Evolutionary conservation across 768 basidiomycete species (phyloP), one percentile per base, ranked within the genome.

Genomic region (Fibroporia radiculosa): DNA sequence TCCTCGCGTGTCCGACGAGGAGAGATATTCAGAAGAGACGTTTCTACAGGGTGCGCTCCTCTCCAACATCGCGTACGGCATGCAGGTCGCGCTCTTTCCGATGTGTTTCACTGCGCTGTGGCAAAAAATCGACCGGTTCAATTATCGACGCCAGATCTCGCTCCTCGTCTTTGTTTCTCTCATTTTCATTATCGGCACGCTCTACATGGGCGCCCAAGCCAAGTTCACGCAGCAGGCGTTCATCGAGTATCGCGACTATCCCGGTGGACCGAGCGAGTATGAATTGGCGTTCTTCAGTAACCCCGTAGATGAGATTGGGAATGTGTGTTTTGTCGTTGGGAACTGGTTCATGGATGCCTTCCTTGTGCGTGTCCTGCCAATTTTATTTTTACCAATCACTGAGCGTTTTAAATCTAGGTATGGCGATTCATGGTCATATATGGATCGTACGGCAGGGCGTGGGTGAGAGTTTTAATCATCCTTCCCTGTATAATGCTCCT

Each of bases 241-340:
- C 35, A 50, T 57, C 42, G 52, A 57, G 22, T 53, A 57, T 48
- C 47, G 56, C 12, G 52, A 57, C 40, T 57, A 55, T 33, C 54
- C 56, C 2, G 48, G 50, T 4, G 71, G 71, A 3, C 71, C 72
- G n/a, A 22, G 20, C 7, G 18, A 8, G 38, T 40, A 40, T 23
- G 38, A 40, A 24, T 12, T 22, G 7, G 25, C 5, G 14, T 28
- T 42, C 26, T 42, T 27, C 19, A 11, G 40, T 24, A 42, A 28
- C 5, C 25, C 40, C 6, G 24, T 42, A 4, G 27, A 42, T 19
- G 27, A 29, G 31, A 5, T 42, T 28, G 40, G 40, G 6, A 22
- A 12, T n/a, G 40, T 27, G 5, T 24, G 11, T 6, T n/a, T 27
- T 7, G 25, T 42, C 23, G 12, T 42, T 7, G 40, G 40, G 18